Conservation (phyloP, 2,329 filamentous ascomycete genomes). For the Periconia sp. region DNA sequence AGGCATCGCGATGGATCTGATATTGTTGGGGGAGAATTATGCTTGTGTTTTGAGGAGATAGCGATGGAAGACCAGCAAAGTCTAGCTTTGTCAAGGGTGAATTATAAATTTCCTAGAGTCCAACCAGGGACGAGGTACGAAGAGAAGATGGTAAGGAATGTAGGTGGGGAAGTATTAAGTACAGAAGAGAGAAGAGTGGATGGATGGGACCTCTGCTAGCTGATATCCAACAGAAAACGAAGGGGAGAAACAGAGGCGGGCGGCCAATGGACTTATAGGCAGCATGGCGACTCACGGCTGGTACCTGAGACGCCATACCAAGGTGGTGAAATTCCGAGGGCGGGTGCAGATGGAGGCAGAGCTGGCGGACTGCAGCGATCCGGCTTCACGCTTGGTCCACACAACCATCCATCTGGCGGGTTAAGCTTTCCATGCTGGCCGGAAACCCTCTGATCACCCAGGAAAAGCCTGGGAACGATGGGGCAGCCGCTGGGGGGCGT, state of each 20-base stretch:
- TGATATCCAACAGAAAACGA: conserved; percentile 42
- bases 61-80: conserved; percentile 40
- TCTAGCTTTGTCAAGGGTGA: conserved; percentile 36
- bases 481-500: conserved; percentile 29
- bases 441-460: conserved; percentile 30
- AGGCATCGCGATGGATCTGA: conserved; percentile 39
- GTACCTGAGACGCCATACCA: conserved; percentile 39
- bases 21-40: conserved; percentile 11
- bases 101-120: conserved; percentile 42
- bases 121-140: conserved; percentile 44
- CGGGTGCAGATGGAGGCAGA: conserved; percentile 35
- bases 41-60: conserved; percentile 1
- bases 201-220: conserved; percentile 33
- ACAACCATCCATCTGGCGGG: conserved; percentile 29
- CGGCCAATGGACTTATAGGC: conserved; percentile 43
- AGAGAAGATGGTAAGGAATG: conserved; percentile 39
- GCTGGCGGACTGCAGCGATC: conserved; percentile 31
- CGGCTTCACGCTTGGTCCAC: conserved; percentile 35
- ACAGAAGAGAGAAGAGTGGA: conserved; percentile 30
- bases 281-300: conserved; percentile 29
- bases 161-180: conserved; percentile 37
- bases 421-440: conserved; percentile 37
- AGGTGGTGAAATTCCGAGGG: conserved; percentile 35
- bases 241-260: conserved; percentile 37
- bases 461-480: conserved; percentile 26